Conservation (phyloP, 2,329 filamentous ascomycete species). For the Elsinoe ampelina region DNA sequence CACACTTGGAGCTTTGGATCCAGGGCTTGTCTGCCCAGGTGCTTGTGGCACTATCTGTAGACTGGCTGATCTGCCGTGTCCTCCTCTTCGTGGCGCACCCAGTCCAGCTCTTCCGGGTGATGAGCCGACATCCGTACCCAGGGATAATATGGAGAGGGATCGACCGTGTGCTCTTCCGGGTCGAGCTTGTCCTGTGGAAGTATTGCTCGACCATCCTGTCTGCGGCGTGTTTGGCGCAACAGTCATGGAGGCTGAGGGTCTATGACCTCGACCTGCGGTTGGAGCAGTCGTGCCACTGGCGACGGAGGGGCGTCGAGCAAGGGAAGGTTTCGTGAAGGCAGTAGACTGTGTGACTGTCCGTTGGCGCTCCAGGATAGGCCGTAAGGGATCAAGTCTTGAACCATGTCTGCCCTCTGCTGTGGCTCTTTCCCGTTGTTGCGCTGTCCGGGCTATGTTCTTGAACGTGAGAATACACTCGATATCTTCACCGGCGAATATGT, state of each 20-base stretch:
- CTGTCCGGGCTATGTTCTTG: constrained; percentile 62
- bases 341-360: constrained; percentile 31
- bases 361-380: constrained; percentile 25
- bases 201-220: constrained; percentile 26
- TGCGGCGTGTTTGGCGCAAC: constrained; percentile 22
- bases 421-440: constrained; percentile 24
- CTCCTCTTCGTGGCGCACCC: constrained; percentile 37
- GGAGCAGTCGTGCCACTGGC: constrained; percentile 11
- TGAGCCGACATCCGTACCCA: constrained; percentile 32
- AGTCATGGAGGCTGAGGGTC: constrained; percentile 56
- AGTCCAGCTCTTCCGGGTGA: constrained; percentile 5
- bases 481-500: constrained; percentile 92
- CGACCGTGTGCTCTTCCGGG: constrained; percentile 39
- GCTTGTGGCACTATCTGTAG: constrained; percentile 54
- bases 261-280: constrained; percentile 43
- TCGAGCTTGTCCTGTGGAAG: constrained; percentile 26
- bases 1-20: constrained; percentile 13
- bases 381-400: constrained; percentile 7
- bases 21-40: not conserved
- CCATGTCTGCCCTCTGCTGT: constrained; percentile 16
- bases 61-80: constrained; percentile 71
- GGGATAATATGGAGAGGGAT: constrained; percentile 42
- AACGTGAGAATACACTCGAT: constrained; percentile 95
- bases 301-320: constrained; percentile 16
- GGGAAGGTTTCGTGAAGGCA: constrained; percentile 23